A percentile compares a stretch with the other conserved stretches of the same genome.
These are phyloP conservation scores for Acanthamoeba healyi DNA, from an alignment of 208 protist genomes.

Conservation along the genomic window DNA sequence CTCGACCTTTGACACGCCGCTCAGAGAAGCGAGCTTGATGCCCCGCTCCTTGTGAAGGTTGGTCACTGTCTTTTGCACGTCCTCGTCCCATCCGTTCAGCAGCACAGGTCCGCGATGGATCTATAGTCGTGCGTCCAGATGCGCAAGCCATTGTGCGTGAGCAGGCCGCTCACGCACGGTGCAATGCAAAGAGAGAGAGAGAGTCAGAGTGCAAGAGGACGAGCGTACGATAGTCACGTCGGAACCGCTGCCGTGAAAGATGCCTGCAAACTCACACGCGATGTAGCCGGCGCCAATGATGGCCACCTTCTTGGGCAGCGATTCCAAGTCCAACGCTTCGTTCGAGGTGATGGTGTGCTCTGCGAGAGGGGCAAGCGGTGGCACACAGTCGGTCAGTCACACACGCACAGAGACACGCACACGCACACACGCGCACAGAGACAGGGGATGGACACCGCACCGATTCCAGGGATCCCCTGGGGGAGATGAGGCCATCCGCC, in stretches of 20 bases:
- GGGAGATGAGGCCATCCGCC: conserved; percentile 81
- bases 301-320: conserved; percentile 76
- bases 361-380: background rate
- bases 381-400: background rate
- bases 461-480: conserved; percentile 74
- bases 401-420: background rate
- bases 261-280: conserved; percentile 74
- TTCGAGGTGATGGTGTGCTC: conserved; percentile 85
- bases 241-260: conserved; percentile 20
- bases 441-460: background rate
- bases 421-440: background rate
- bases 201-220: background rate
- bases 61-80: background rate
- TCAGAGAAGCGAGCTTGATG: background rate
- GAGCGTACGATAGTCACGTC: background rate
- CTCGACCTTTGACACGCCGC: background rate
- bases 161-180: background rate
- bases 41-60: background rate
- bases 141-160: background rate
- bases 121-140: background rate
- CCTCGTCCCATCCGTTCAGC: background rate
- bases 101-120: background rate
- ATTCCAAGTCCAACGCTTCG: conserved; percentile 87
- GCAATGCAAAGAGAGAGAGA: background rate
- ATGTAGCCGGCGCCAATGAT: conserved; percentile 91